These are phyloP conservation scores for Ceratocystis harringtonii DNA, from an alignment of 2,329 filamentous ascomycete species.

Conservation along the genomic window DNA sequence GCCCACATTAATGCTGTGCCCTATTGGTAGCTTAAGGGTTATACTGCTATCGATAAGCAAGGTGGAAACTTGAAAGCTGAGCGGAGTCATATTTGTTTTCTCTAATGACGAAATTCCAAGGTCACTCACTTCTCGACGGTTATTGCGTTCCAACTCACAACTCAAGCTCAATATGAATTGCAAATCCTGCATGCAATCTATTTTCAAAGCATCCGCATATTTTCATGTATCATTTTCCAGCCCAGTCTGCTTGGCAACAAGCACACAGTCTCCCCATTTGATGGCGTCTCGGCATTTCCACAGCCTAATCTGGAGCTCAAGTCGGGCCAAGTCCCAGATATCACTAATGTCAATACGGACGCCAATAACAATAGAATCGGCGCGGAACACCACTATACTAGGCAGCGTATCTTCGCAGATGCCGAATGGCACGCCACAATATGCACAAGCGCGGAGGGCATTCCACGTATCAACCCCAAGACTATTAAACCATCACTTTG, in stretches of 20 bases:
- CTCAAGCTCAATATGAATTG: neutral
- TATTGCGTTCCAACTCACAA: neutral
- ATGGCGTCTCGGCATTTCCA: neutral
- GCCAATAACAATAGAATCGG: neutral
- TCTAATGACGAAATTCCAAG: neutral
- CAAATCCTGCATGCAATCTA: neutral
- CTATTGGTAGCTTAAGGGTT: no score
- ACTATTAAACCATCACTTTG: constrained; percentile 82
- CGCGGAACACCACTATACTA: neutral
- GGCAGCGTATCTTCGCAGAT: neutral
- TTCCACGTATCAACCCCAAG: constrained; percentile 53
- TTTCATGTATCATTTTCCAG: neutral
- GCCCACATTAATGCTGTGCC: neutral
- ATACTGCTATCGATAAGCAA: no score
- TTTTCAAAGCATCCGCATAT: neutral
- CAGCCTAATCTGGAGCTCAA: neutral
- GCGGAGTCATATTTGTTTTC: neutral
- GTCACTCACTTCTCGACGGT: neutral
- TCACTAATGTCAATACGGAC: neutral
- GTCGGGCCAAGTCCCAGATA: neutral
- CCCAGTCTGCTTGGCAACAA: neutral
- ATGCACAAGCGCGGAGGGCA: constrained; percentile 24
- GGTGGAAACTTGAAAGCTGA: neutral
- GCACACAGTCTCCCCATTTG: neutral
- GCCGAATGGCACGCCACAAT: neutral